Conservation (phyloP, 169 alveolate species). For the Plasmodium cynomolgi region DNA sequence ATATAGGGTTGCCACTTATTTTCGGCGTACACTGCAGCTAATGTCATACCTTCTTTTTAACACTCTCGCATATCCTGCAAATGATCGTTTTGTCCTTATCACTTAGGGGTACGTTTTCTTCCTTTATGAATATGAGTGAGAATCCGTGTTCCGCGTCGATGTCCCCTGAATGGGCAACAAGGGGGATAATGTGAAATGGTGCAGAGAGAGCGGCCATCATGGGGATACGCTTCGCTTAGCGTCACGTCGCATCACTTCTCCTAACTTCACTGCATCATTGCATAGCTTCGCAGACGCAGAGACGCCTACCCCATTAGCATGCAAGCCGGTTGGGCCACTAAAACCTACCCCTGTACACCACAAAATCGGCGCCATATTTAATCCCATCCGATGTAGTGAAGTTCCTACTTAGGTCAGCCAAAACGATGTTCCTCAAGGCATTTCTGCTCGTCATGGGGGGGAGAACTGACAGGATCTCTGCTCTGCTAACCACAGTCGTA, state of each 20-base stretch:
- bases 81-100: constrained; percentile 58
- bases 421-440: constrained; percentile 42
- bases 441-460: constrained; percentile 28
- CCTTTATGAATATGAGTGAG: constrained; percentile 66
- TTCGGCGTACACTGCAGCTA: background rate
- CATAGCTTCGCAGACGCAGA: background rate
- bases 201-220: background rate
- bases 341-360: constrained; percentile 44
- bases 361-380: constrained; percentile 76
- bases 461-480: background rate
- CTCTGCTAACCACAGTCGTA: background rate
- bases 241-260: background rate
- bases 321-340: background rate
- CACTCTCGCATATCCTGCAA: constrained; percentile 72
- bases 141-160: constrained; percentile 53
- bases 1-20: background rate
- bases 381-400: constrained; percentile 50
- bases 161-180: constrained; percentile 9
- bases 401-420: constrained; percentile 38
- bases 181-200: background rate
- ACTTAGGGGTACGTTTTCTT: constrained; percentile 21
- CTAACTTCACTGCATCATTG: background rate
- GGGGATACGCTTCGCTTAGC: background rate
- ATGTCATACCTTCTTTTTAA: constrained; percentile 54
- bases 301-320: background rate